Conservation (phyloP, 2,329 filamentous ascomycete genomes). For the Sphaerulina vaccinii region DNA sequence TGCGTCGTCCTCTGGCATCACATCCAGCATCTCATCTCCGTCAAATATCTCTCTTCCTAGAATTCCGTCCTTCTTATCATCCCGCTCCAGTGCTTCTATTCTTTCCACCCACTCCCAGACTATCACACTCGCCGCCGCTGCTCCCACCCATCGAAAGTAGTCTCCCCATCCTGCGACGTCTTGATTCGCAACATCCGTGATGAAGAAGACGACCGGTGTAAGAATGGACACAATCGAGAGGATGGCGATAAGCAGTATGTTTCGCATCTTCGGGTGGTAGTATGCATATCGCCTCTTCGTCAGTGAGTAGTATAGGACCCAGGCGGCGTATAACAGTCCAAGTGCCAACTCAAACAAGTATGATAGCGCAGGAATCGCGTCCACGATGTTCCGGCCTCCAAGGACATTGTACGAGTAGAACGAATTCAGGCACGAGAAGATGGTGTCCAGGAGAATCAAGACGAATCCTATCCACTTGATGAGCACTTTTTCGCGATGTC, state of each 20-base stretch:
- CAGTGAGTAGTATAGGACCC: constrained; percentile 91
- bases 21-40: constrained; percentile 85
- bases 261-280: constrained; percentile 86
- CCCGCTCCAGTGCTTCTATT: constrained; percentile 86
- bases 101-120: constrained; percentile 98
- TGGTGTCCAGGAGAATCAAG: constrained; percentile 83
- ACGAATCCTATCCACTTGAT: constrained; percentile 99
- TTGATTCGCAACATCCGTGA: constrained; percentile 82
- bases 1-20: constrained; percentile 58
- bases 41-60: constrained; percentile 88
- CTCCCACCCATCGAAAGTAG: constrained; percentile 94
- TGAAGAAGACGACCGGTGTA: constrained; percentile 89
- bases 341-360: constrained; percentile 88
- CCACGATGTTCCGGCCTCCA: constrained; percentile 70
- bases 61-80: constrained; percentile 92
- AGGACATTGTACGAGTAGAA: constrained; percentile 63
- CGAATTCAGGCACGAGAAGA: constrained; percentile 89
- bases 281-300: constrained; percentile 90
- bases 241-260: constrained; percentile 76
- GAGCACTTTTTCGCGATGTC: constrained; percentile 94
- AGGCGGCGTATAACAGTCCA: constrained; percentile 83
- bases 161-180: constrained; percentile 90
- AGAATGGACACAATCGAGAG: constrained; percentile 79
- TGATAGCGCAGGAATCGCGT: constrained; percentile 85
- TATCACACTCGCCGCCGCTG: constrained; percentile 89